phyloP scores from a whole-genome alignment of 2,329 filamentous ascomycete species.

The Truncatella angustata region DNA sequence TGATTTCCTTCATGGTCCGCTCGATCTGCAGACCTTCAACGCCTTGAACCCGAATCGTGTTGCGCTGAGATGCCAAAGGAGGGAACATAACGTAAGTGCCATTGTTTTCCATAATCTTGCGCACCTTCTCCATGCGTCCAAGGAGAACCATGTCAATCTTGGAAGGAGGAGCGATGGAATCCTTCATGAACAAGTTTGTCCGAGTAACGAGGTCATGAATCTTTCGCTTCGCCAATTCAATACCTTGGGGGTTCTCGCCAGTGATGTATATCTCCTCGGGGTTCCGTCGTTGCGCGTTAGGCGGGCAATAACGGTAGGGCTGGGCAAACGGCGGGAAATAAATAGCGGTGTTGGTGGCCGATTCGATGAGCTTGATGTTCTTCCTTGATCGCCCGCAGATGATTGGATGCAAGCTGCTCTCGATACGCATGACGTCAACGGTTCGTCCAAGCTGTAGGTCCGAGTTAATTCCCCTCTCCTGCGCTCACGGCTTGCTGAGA shows the following conservation, averaged over 20 bases:
- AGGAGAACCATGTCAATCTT: slow-evolving; percentile 96
- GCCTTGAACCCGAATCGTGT: slow-evolving; percentile 84
- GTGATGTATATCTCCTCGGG: slow-evolving; percentile 95
- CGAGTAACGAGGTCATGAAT: slow-evolving; percentile 80
- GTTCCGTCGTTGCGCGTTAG: slow-evolving; percentile 75
- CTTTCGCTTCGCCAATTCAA: slow-evolving; percentile 85
- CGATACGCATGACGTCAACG: slow-evolving; percentile 28
- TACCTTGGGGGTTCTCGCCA: slow-evolving; percentile 79
- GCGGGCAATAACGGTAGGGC: slow-evolving; percentile 86
- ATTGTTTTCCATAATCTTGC: slow-evolving; percentile 96
- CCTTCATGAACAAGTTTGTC: slow-evolving; percentile 85
- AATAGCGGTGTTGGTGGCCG: slow-evolving; percentile 90
- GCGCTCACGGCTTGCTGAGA: slow-evolving; percentile 10
- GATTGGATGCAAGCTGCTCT: slow-evolving; percentile 73
- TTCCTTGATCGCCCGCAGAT: slow-evolving; percentile 92
- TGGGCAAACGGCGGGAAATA: slow-evolving; percentile 96
- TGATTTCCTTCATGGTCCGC: slow-evolving; percentile 90
- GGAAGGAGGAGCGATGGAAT: slow-evolving; percentile 81
- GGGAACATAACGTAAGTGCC: slow-evolving; percentile 94
- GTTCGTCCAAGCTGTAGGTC: slow-evolving; percentile 25
- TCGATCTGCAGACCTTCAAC: slow-evolving; percentile 92
- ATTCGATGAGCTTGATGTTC: slow-evolving; percentile 98
- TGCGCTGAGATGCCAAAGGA: slow-evolving; percentile 79
- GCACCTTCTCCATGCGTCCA: slow-evolving; percentile 89
- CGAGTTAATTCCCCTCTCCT: slow-evolving; percentile 14